Base-by-base conservation (phyloP, 192 early-diverging fungal genomes). In the Allomyces arbusculus region DNA sequence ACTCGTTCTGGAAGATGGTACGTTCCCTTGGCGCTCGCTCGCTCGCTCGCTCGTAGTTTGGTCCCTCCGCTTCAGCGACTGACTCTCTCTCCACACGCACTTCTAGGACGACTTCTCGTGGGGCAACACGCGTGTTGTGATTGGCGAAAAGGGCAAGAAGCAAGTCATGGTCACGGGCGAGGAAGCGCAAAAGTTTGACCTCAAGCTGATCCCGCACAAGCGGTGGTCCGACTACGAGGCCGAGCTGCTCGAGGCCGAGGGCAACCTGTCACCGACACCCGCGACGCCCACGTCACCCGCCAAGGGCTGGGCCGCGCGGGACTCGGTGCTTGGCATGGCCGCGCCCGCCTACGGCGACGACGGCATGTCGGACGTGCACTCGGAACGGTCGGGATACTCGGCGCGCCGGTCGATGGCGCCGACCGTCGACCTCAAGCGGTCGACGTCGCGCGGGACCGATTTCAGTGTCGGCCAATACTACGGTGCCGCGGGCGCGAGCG, bases 121-220 rank as follows among this genome's bases (percentile, higher is more conserved):
- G 95, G 95, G 94, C 65, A 94, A 94, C 73, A 98, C 95, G 43
- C 89, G 95, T 73, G 63, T 89, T 20, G 89, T 94, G 8, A 78
- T 91, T 23, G 95, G 93, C 64, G 89, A 91, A 69, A 89, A 86
- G 62, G 90, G 91, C 63, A 83, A 80, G 74, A 84, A 79, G 70
- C 84, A 86, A 65, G 66, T 80, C 63, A 83, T 83, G 55, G 75
- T 72, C 58, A 78, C 75, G 66, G 82, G 77, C 50, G 84, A 84
- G 67, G 85, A 87, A 63, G 86, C 84, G 63, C 87, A 89, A 65
- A 82, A 87, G 70, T 90, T 90, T 71, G 88, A 90, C 78, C 82
- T 81, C 63, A 80, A 81, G 44, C 16, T 23, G 33, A 87, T 91
- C 65, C 89, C 89, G 25, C 81, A 78, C 71, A 87, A 85, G 80